Percentiles rank a stretch among this genome's conserved stretches.
Conservation (phyloP, 495 filamentous ascomycete genomes). For the Terfezia boudieri region DNA sequence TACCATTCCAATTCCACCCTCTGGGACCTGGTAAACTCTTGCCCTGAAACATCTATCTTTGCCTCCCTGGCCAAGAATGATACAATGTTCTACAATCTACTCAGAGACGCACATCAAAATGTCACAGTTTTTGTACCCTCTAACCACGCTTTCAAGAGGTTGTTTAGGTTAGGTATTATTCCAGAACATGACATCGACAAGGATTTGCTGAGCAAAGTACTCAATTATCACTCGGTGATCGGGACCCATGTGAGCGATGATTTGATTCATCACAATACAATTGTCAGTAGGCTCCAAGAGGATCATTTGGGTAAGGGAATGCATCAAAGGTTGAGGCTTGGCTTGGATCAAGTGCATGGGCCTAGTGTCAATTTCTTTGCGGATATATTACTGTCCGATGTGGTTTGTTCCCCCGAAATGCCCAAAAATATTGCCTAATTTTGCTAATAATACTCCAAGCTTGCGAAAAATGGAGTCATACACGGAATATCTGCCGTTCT, state of each 20-base stretch:
- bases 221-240: constrained; percentile 48
- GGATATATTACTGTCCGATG: constrained; percentile 39
- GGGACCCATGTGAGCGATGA: constrained; percentile 37
- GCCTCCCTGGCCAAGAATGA: constrained; percentile 48
- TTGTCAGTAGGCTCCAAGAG: constrained; percentile 41
- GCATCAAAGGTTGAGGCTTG: constrained; percentile 46
- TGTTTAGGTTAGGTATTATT: constrained; percentile 37
- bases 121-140: constrained; percentile 63
- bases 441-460: constrained; percentile 19
- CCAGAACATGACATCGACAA: constrained; percentile 31
- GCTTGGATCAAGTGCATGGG: constrained; percentile 28
- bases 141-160: constrained; percentile 38
- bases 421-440: neutral
- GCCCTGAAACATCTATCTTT: constrained; percentile 54
- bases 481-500: constrained; percentile 53
- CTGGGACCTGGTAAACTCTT: constrained; percentile 50
- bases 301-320: constrained; percentile 30
- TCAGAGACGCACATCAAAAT: constrained; percentile 47
- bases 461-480: constrained; percentile 52
- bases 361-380: constrained; percentile 52
- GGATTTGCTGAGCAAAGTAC: constrained; percentile 38
- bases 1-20: constrained; percentile 39
- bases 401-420: constrained; percentile 26
- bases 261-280: constrained; percentile 39
- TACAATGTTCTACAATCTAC: constrained; percentile 40